Conservation (phyloP, 176 grass and related monocot genomes). For the Oryza brachyantha region DNA sequence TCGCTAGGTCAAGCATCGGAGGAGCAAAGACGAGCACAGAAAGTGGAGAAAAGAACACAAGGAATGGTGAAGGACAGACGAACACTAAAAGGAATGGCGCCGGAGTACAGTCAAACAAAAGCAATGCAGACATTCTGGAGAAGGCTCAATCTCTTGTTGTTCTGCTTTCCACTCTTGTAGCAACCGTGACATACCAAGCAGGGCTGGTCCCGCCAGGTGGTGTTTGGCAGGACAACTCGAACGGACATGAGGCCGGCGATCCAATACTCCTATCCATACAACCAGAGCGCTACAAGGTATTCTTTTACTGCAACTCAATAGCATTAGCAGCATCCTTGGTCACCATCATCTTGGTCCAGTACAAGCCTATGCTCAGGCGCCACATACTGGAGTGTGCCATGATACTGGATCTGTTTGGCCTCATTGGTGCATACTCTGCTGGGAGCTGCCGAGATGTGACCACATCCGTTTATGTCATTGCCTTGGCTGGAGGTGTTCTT, state of each 20-base stretch:
- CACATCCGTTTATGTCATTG: conserved; percentile 24
- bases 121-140: neutral
- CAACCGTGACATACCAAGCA: conserved; percentile 35
- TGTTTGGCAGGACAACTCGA: conserved; percentile 9
- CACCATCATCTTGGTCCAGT: conserved; percentile 29
- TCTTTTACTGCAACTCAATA: conserved; percentile 33
- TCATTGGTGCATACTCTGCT: conserved; percentile 35
- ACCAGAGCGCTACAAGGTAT: conserved; percentile 1
- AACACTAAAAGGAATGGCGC: neutral
- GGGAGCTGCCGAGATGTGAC: neutral
- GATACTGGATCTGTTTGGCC: conserved; percentile 26
- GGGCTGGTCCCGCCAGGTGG: conserved; percentile 30
- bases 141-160: neutral
- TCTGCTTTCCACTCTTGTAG: conserved; percentile 27
- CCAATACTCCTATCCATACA: conserved; percentile 2
- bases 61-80: neutral
- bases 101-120: neutral
- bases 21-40: too few species aligned
- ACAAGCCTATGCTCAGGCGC: neutral
- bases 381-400: conserved; percentile 11
- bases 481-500: neutral
- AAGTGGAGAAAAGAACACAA: too few species aligned
- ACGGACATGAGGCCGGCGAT: neutral
- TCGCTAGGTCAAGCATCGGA: neutral
- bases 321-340: conserved; percentile 40